Percentiles rank a stretch among this genome's conserved stretches.
phyloP scores from a whole-genome alignment of 1,139 yeast genomes.

The Saccharomycopsis phalli region DNA sequence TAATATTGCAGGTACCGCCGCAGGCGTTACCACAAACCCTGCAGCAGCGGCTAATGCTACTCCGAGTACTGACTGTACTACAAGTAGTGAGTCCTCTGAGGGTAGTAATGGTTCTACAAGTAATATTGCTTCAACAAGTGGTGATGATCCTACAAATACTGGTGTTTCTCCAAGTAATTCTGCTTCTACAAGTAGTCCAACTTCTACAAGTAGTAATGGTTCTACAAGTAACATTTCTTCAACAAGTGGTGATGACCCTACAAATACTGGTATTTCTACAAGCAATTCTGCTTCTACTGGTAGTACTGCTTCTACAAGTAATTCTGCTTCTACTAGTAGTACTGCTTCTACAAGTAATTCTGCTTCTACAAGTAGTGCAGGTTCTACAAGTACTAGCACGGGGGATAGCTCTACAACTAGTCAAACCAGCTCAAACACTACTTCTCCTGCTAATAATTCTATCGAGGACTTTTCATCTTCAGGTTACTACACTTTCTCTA shows the following conservation, averaged over 20 bases:
- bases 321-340: slow-evolving; percentile 2
- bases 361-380: neutral
- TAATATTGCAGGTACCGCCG: slow-evolving; percentile 1
- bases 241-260: slow-evolving; percentile 4
- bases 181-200: too few species aligned
- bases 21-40: slow-evolving; percentile 1
- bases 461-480: slow-evolving; percentile 5
- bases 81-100: slow-evolving; percentile 9
- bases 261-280: too few species aligned
- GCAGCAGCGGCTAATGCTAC: slow-evolving; percentile 7
- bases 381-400: neutral
- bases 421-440: slow-evolving; percentile 3
- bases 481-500: slow-evolving; percentile 15
- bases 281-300: slow-evolving; percentile 5
- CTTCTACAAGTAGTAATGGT: too few species aligned
- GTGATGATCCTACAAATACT: too few species aligned
- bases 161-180: too few species aligned
- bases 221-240: too few species aligned
- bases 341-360: neutral
- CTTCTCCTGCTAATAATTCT: slow-evolving; percentile 2
- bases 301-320: neutral
- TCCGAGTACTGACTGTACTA: slow-evolving; percentile 1
- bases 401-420: neutral
- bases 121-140: too few species aligned
- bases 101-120: too few species aligned